Percentiles rank a stretch among this genome's conserved stretches.
phyloP scores from a whole-genome alignment of 2,329 filamentous ascomycete genomes.

The Chaetothyriales sp. region DNA sequence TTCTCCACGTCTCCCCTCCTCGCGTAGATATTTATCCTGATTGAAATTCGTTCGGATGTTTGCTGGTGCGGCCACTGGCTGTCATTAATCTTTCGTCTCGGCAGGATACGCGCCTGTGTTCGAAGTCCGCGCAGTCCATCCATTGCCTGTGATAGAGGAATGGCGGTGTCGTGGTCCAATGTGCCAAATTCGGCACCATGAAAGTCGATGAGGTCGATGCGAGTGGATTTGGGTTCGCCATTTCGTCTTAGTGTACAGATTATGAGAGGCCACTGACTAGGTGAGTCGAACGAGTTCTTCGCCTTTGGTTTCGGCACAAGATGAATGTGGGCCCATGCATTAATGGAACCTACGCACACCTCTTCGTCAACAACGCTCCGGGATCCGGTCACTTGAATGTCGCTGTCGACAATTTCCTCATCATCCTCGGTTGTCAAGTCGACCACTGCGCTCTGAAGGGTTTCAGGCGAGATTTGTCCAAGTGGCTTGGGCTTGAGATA shows the following conservation, averaged over 20 bases:
- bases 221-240: slow-evolving; percentile 26
- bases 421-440: slow-evolving; percentile 13
- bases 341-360: slow-evolving; percentile 17
- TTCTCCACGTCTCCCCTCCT: slow-evolving; percentile 50
- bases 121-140: slow-evolving; percentile 56
- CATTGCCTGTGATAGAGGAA: slow-evolving; percentile 57
- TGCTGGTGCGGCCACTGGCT: slow-evolving; percentile 48
- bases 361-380: slow-evolving; percentile 13
- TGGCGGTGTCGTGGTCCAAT: slow-evolving; percentile 55
- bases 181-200: slow-evolving; percentile 58
- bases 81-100: slow-evolving; percentile 47
- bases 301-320: slow-evolving; percentile 15
- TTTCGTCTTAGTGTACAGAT: slow-evolving; percentile 12
- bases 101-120: slow-evolving; percentile 56
- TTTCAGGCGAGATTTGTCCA: slow-evolving; percentile 10
- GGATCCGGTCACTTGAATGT: slow-evolving; percentile 26
- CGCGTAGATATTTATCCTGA: slow-evolving; percentile 69
- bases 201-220: slow-evolving; percentile 62
- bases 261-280: slow-evolving; percentile 17
- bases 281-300: slow-evolving; percentile 6
- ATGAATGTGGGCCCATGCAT: slow-evolving; percentile 12
- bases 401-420: slow-evolving; percentile 39
- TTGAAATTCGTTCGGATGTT: slow-evolving; percentile 46
- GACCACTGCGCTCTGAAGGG: slow-evolving; percentile 28
- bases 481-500: slow-evolving; percentile 42